These are phyloP conservation scores for Allomyces arbusculus DNA, from an alignment of 192 early-diverging fungal species.

Conservation along the genomic window DNA sequence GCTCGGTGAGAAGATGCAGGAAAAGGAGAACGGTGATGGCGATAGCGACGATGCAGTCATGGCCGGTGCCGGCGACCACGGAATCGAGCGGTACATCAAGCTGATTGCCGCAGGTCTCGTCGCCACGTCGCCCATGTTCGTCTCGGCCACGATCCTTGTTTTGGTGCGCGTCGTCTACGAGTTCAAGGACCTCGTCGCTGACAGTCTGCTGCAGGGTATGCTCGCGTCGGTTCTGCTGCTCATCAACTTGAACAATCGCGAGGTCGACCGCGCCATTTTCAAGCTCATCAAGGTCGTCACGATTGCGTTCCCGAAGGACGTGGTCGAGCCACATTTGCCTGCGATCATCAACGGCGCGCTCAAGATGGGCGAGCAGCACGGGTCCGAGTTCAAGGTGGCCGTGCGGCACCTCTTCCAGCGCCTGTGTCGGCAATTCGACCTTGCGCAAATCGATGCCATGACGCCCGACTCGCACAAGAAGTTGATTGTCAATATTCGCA, in stretches of 20 bases:
- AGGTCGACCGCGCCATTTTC: conserved; percentile 75
- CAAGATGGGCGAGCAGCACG: conserved; percentile 67
- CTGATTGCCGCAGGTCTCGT: conserved; percentile 90
- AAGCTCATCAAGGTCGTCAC: conserved; percentile 86
- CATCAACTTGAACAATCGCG: conserved; percentile 59
- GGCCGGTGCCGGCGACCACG: conserved; percentile 5
- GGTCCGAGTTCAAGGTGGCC: conserved; percentile 73
- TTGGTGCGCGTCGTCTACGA: conserved; percentile 79
- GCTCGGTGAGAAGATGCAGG: conserved; percentile 77
- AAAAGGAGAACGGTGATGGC: conserved; percentile 7
- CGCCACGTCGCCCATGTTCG: conserved; percentile 76
- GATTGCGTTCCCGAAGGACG: conserved; percentile 48
- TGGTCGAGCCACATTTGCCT: conserved; percentile 47
- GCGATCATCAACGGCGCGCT: conserved; percentile 54
- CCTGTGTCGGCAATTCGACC: conserved; percentile 57
- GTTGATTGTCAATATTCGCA: conserved; percentile 78
- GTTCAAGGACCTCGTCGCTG: conserved; percentile 50
- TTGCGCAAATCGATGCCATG: conserved; percentile 52
- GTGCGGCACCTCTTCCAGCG: conserved; percentile 84
- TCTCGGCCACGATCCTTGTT: conserved; percentile 68
- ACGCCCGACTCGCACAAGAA: conserved; percentile 75
- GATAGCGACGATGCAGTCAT: conserved; percentile 13
- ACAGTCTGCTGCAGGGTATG: conserved; percentile 45
- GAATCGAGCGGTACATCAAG: conserved; percentile 62
- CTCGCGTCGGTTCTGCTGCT: conserved; percentile 60